Conservation (phyloP, 345 rosid species). For the Populus alba region DNA sequence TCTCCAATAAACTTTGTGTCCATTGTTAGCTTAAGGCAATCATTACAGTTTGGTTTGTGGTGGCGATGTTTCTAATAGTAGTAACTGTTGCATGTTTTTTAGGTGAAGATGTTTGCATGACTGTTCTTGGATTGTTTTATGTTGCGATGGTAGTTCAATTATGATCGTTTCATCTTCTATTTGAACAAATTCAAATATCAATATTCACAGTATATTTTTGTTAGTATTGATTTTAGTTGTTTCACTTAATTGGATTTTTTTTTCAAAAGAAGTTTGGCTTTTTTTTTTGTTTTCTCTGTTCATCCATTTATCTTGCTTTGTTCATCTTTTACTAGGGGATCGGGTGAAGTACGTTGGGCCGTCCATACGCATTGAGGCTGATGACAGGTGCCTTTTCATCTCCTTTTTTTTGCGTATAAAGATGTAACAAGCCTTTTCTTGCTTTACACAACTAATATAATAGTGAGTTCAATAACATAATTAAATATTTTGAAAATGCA, state of each 20-base stretch:
- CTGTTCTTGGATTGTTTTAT: background rate
- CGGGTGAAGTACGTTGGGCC: constrained; percentile 81
- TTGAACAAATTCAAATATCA: background rate
- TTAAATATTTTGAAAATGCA: background rate
- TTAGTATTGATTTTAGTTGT: background rate
- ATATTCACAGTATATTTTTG: background rate
- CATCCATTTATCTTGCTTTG: background rate
- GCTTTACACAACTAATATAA: background rate
- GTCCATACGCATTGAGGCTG: constrained; percentile 48
- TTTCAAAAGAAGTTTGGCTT: background rate
- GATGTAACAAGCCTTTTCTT: background rate
- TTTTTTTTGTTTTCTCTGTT: background rate
- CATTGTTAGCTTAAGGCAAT: background rate
- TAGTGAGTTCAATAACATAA: background rate
- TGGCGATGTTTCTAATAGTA: background rate
- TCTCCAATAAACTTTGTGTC: background rate
- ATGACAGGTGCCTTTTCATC: constrained; percentile 50
- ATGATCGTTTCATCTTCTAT: background rate
- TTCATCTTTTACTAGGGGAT: constrained; percentile 55
- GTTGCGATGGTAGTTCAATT: background rate
- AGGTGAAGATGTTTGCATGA: background rate
- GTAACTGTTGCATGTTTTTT: background rate
- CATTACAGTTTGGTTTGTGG: background rate
- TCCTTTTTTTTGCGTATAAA: background rate
- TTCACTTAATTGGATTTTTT: background rate